Evolutionary conservation across 352 stramenopile species (phyloP).

Genomic region (Paralagenidium karlingii): DNA sequence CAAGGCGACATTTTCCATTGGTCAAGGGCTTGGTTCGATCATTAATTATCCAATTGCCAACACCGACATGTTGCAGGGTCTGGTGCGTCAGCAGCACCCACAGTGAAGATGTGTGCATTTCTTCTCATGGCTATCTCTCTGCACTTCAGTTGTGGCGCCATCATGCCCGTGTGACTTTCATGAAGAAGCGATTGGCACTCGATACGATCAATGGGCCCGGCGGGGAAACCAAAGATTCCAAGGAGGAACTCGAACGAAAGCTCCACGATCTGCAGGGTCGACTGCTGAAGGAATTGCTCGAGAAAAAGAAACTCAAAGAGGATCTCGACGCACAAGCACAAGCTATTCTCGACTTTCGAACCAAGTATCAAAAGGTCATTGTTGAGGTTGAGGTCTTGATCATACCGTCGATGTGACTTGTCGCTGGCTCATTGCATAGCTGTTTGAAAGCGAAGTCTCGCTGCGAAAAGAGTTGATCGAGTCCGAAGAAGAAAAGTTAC

Average conservation of each 20-base stretch:
- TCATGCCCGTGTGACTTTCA: not conserved
- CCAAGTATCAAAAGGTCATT: slow-evolving; percentile 37
- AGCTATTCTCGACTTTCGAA: slow-evolving; percentile 27
- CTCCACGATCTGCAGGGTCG: slow-evolving; percentile 29
- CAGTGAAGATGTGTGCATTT: too few relatives aligned
- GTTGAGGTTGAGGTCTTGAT: not conserved
- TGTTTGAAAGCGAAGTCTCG: slow-evolving; percentile 49
- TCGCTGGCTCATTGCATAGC: too few relatives aligned
- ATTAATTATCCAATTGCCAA: slow-evolving; percentile 41
- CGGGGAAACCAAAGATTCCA: not conserved
- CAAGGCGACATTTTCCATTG: slow-evolving; percentile 23
- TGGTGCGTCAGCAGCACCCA: slow-evolving; percentile 14
- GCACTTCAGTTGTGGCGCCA: slow-evolving; percentile 1
- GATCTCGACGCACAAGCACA: slow-evolving; percentile 29
- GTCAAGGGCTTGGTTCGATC: slow-evolving; percentile 11
- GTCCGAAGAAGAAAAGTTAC: slow-evolving; percentile 58
- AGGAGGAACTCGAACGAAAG: slow-evolving; percentile 7
- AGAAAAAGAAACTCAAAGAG: slow-evolving; percentile 28
- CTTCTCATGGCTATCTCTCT: too few relatives aligned
- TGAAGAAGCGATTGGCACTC: not conserved
- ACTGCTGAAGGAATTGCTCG: slow-evolving; percentile 17
- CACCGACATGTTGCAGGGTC: slow-evolving; percentile 32
- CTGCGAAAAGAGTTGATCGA: slow-evolving; percentile 40
- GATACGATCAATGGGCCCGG: not conserved
- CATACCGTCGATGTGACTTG: not conserved